phyloP scores from a whole-genome alignment of 805 yeast species.

The Saturnispora gosingensis region DNA sequence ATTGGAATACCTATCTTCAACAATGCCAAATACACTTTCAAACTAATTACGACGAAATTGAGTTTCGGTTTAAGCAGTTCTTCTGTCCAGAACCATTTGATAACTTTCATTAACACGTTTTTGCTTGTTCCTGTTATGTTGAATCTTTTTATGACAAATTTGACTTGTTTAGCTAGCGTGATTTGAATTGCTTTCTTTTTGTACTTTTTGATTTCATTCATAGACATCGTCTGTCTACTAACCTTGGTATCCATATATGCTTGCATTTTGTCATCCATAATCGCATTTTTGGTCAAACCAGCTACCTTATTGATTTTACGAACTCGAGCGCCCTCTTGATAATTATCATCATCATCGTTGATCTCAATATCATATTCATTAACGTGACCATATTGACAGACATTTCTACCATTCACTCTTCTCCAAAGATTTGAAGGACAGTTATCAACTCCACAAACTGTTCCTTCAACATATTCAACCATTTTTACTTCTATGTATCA shows the following conservation, averaged over 20 bases:
- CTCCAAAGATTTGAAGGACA: slow-evolving; percentile 76
- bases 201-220: slow-evolving; percentile 10
- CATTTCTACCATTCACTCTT: slow-evolving; percentile 62
- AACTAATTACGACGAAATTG: slow-evolving; percentile 25
- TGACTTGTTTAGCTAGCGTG: slow-evolving; percentile 19
- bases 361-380: slow-evolving; percentile 69
- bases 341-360: slow-evolving; percentile 74
- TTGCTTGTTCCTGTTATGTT: slow-evolving; percentile 2
- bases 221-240: slow-evolving; percentile 10
- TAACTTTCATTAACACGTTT: slow-evolving; percentile 16
- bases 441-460: slow-evolving; percentile 82
- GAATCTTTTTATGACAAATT: not conserved
- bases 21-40: slow-evolving; percentile 39
- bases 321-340: slow-evolving; percentile 36
- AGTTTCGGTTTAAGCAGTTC: not conserved
- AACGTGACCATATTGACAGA: slow-evolving; percentile 89
- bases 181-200: slow-evolving; percentile 21
- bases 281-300: slow-evolving; percentile 24
- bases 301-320: slow-evolving; percentile 43
- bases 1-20: slow-evolving; percentile 41
- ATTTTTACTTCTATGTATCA: slow-evolving; percentile 2
- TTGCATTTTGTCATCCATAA: not conserved
- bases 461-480: slow-evolving; percentile 45
- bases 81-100: slow-evolving; percentile 26
- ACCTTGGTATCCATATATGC: slow-evolving; percentile 10